Conservation (phyloP, 805 yeast species). For the Priceomyces medius region DNA sequence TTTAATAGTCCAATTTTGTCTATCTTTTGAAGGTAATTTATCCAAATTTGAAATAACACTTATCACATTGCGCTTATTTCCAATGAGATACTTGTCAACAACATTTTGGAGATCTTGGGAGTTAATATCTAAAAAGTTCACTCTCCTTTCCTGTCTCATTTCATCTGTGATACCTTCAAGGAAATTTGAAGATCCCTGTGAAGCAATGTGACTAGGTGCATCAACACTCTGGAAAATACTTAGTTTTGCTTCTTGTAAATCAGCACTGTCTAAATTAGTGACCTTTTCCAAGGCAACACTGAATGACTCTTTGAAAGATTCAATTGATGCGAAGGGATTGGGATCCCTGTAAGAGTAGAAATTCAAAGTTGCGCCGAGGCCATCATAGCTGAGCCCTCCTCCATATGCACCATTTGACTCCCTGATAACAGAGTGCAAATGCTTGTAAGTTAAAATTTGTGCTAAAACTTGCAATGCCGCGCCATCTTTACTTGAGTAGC, state of each 20-base stretch:
- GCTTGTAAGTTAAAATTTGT: conserved; percentile 75
- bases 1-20: conserved; percentile 17
- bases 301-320: conserved; percentile 55
- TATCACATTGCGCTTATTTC: conserved; percentile 19
- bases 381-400: conserved; percentile 85
- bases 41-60: conserved; percentile 50
- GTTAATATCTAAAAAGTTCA: conserved; percentile 64
- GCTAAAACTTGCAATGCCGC: conserved; percentile 83
- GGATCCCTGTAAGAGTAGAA: conserved; percentile 96
- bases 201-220: conserved; percentile 79
- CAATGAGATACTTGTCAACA: conserved; percentile 62
- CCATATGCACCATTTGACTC: conserved; percentile 99
- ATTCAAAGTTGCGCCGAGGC: conserved; percentile 74
- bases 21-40: conserved; percentile 16
- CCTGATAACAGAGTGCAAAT: conserved; percentile 83
- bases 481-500: conserved; percentile 69
- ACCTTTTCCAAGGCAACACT: conserved; percentile 38
- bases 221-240: conserved; percentile 89
- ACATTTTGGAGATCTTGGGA: conserved; percentile 60
- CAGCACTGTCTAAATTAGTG: conserved; percentile 52
- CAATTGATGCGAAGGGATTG: conserved; percentile 67
- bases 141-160: conserved; percentile 78
- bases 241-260: conserved; percentile 85
- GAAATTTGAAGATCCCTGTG: conserved; percentile 71
- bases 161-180: conserved; percentile 71